Evolutionary conservation across 768 basidiomycete genomes (phyloP), one percentile per base, ranked within the genome.

Genomic region (Lanmaoa pseudosensibilis): DNA sequence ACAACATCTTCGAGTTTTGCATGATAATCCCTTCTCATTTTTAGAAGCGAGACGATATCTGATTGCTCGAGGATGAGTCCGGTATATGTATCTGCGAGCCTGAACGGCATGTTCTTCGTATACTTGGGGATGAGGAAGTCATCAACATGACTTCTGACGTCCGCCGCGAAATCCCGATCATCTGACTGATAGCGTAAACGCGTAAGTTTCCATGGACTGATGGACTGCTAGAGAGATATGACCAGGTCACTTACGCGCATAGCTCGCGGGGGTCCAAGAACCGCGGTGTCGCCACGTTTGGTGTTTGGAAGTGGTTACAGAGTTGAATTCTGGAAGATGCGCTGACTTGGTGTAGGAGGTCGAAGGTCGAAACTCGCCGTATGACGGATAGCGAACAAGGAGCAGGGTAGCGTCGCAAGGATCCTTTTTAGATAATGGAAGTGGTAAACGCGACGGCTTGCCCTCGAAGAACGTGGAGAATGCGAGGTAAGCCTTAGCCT

Each of bases 11-110:
- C n/a, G 11, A 65, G 54, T 8, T 34, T 58, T 5, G 1, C 32
- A 13, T 21, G 21, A 36, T 56, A 68, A 11, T 66, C 66, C 21
- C 16, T 45, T 23, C 63, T 55, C 21, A 16, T 11, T 27, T 58
- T 55, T 38, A 67, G 66, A 36, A 68, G 51, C 6, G 58, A 45
- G 15, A 52, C 50, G 40, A 67, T 54, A 13, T 68, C 58, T 6
- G 47, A 57, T 32, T 23, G 57, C 30, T 59, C 53, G 49, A 67
- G 43, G 46, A 68, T 58, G 56, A 54, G 56, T 9, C 67, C 68
- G 2, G 68, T 67, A 15, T 69, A 68, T 0, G 68, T 68, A 55
- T 68, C 67, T 13, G 48, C 51, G 43, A 68, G 60, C 50, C 62
- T 64, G 50, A 69, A 46, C 2, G 68, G 67, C 65, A 69, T 64